Evolutionary conservation across 1,139 yeast species (phyloP).

Genomic region (Hansenula lynferdii): DNA sequence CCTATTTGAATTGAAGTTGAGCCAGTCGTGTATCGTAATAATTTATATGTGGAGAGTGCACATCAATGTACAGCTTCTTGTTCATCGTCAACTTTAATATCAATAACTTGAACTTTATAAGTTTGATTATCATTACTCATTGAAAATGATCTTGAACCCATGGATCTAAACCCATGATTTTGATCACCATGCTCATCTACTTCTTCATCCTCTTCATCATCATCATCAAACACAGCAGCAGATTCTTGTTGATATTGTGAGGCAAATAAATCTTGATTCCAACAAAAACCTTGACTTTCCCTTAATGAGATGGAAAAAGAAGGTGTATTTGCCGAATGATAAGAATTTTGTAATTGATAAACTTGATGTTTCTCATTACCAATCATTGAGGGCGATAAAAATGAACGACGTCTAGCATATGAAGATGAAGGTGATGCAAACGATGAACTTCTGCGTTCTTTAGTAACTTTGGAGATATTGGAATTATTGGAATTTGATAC

Average conservation of each 20-base stretch:
- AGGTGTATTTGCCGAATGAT: constrained; percentile 15
- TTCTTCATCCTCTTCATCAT: constrained; percentile 10
- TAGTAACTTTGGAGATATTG: not conserved
- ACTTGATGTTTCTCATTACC: constrained; percentile 54
- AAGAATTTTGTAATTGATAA: constrained; percentile 39
- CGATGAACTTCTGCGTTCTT: constrained; percentile 31
- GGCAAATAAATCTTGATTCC: constrained; percentile 73
- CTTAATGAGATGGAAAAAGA: constrained; percentile 33
- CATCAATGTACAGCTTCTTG: constrained; percentile 2
- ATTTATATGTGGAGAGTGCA: too few species aligned
- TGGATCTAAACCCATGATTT: not conserved
- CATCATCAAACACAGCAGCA: constrained; percentile 36
- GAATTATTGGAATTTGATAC: too few species aligned
- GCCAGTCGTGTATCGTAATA: too few species aligned
- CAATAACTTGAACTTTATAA: constrained; percentile 47
- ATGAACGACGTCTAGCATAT: constrained; percentile 55
- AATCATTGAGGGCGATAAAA: constrained; percentile 58
- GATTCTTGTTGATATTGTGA: constrained; percentile 58
- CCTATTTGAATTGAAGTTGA: too few species aligned
- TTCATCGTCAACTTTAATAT: constrained; percentile 42
- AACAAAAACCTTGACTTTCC: constrained; percentile 69
- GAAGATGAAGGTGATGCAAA: constrained; percentile 48
- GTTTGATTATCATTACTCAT: constrained; percentile 12
- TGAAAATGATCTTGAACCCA: constrained; percentile 8
- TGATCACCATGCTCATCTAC: constrained; percentile 9